Base-by-base conservation (phyloP, 2,329 filamentous ascomycete genomes). In the Alternaria triticina region DNA sequence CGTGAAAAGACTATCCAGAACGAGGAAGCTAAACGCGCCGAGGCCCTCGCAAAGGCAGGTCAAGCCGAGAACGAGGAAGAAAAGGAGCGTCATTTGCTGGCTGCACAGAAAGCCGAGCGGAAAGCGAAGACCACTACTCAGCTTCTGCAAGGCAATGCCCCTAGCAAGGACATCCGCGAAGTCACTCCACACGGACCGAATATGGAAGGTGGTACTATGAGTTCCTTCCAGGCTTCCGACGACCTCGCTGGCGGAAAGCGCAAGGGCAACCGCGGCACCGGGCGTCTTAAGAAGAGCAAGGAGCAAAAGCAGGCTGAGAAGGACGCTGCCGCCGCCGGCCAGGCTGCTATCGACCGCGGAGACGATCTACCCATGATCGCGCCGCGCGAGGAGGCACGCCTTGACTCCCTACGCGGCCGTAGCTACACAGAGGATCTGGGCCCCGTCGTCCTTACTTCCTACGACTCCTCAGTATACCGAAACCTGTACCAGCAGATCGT, bases 401-500 rank as follows among this genome's bases (percentile, higher is more conserved):
- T 85, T 58, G 82, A 84, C 75, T 77, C 79, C 10, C 69, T 77
- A 58, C 77, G 77, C 63, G 79, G 74, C 51, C 79, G 79, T 47
- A 82, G 80, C 67, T 82, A 85, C 65, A 81, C 83, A n/a, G 85
- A 86, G 70, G 86, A 87, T 65, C 61, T 77, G 2, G 75, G 73
- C 5, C 74, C 84, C 0, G 74, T 72, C 4, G 76, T 77, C 23
- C 56, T 77, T 22, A 78, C 76, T 63, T 86, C 88, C 64, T 96
- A 92, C 80, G 90, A 92, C 70, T 96, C 94, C 54, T 97, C 97
- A 78, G 94, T 92, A 17, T 99, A 96, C 83, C 94, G 96, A 75
- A 94, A 97, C 79, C 95, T 99, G 61, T 97, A 97, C 79, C 94
- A 97, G 74, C 94, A 97, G 79, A 98, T 98, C 69, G 96, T 93